Evolutionary conservation across 2,329 filamentous ascomycete species (phyloP).

Genomic region (Rhynchosporium graminicola): DNA sequence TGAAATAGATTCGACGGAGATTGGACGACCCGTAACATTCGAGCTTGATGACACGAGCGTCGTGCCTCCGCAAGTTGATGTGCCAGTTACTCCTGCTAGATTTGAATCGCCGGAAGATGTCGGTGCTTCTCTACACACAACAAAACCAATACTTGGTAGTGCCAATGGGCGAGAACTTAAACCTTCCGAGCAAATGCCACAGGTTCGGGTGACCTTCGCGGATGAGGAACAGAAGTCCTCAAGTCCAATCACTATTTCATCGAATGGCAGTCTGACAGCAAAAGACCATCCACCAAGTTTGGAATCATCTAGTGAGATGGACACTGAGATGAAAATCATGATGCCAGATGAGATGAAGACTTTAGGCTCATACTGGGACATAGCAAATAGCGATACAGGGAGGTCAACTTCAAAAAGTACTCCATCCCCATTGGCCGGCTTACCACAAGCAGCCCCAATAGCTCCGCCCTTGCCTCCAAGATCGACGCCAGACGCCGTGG

Average conservation of each 20-base stretch:
- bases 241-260: constrained; percentile 2
- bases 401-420: background rate
- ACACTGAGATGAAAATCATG: constrained; percentile 12
- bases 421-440: constrained; percentile 16
- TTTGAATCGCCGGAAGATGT: constrained; percentile 27
- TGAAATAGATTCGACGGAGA: constrained; percentile 27
- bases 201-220: constrained; percentile 12
- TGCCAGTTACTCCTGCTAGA: constrained; percentile 6
- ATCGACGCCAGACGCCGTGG: constrained; percentile 19
- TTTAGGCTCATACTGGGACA: constrained; percentile 5
- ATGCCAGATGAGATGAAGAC: constrained; percentile 17
- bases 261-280: background rate
- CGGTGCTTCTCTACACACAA: constrained; percentile 12
- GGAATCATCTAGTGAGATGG: constrained; percentile 24
- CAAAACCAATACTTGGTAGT: background rate
- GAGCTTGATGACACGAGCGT: constrained; percentile 28
- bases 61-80: constrained; percentile 3
- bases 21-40: constrained; percentile 17
- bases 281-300: constrained; percentile 12
- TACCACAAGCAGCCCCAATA: background rate
- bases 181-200: constrained; percentile 1
- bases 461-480: background rate
- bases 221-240: constrained; percentile 1
- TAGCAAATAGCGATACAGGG: constrained; percentile 6
- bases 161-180: background rate